Percentiles rank a stretch among this genome's conserved stretches.
Conservation (phyloP, 106 monocot species). For the Platanthera zijinensis region DNA sequence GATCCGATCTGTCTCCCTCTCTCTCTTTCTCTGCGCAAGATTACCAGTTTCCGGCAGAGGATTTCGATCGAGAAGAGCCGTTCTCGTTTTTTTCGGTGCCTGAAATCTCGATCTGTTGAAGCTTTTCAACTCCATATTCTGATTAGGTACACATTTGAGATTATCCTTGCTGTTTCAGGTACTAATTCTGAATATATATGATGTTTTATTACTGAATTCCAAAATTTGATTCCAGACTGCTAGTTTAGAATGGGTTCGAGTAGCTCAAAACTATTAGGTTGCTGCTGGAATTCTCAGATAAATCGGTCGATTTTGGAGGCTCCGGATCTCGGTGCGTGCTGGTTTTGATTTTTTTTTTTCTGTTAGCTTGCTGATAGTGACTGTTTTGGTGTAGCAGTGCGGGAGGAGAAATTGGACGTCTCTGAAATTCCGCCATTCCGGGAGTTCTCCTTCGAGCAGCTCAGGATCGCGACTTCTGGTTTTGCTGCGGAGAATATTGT, state of each 20-base stretch:
- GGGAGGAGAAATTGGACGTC: conserved; percentile 11
- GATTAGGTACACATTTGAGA: not conserved
- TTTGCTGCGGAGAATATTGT: conserved; percentile 60
- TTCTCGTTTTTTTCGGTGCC: not conserved
- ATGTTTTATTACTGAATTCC: not conserved
- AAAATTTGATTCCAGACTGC: not conserved
- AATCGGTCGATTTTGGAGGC: conserved; percentile 45
- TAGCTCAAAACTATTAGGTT: conserved; percentile 34
- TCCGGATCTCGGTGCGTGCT: conserved; percentile 34
- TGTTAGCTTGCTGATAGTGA: conserved; percentile 7
- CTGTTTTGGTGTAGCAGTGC: conserved; percentile 17
- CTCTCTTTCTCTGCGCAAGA: not conserved
- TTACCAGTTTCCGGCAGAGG: not conserved
- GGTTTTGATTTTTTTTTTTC: conserved; percentile 4
- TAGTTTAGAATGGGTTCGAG: conserved; percentile 51
- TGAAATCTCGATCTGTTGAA: not conserved
- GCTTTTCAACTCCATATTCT: not conserved
- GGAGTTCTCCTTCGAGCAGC: conserved; percentile 61
- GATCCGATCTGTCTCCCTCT: not conserved
- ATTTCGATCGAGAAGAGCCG: not conserved
- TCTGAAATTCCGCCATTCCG: conserved; percentile 35
- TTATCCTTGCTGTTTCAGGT: not conserved
- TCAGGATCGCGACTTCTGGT: conserved; percentile 55
- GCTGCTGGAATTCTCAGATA: conserved; percentile 51
- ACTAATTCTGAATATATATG: too few relatives aligned